Percentiles rank a stretch among this genome's conserved stretches.
These are phyloP conservation scores for Dactylorhiza incarnata DNA, from an alignment of 106 monocot species.

Conservation along the genomic window DNA sequence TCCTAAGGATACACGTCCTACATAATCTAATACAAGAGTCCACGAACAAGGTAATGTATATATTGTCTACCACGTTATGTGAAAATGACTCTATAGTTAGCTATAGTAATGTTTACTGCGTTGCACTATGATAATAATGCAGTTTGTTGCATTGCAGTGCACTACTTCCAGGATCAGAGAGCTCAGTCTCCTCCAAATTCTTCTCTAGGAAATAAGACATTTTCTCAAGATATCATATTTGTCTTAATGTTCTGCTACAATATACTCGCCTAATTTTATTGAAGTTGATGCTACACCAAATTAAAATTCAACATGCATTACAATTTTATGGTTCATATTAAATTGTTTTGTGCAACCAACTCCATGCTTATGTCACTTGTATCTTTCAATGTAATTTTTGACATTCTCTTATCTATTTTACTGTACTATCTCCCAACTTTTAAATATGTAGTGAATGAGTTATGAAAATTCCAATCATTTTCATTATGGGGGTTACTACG, in stretches of 20 bases:
- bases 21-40: too few relatives aligned
- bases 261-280: neutral
- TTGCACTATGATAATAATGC: too few relatives aligned
- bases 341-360: neutral
- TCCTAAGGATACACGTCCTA: too few relatives aligned
- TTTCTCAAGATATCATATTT: neutral
- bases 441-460: conserved; percentile 71
- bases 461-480: conserved; percentile 78
- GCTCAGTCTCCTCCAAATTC: too few relatives aligned
- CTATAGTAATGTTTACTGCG: too few relatives aligned
- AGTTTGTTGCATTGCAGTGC: too few relatives aligned
- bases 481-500: conserved; percentile 76
- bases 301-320: neutral
- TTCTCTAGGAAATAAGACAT: too few relatives aligned
- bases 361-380: neutral
- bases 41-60: too few relatives aligned
- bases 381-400: neutral
- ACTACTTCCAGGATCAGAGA: too few relatives aligned
- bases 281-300: neutral
- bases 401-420: neutral
- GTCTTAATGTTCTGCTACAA: neutral
- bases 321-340: neutral
- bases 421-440: neutral
- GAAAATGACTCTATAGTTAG: too few relatives aligned
- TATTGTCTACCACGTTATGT: too few relatives aligned